phyloP scores from a whole-genome alignment of 768 basidiomycete species.

The Auriscalpium vulgare region DNA sequence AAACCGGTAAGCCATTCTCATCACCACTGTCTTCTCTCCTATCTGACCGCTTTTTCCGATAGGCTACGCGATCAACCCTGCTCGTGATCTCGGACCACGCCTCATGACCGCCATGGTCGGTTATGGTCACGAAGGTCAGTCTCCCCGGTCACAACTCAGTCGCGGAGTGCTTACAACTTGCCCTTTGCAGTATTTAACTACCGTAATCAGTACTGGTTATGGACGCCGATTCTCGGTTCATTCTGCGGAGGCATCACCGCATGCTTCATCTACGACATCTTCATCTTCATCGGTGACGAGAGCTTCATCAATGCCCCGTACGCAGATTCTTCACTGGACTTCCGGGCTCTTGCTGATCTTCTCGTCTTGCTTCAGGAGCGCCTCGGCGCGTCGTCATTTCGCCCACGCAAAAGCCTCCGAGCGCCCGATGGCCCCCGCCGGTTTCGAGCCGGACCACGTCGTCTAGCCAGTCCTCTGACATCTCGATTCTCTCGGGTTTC shows the following conservation, averaged over 20 bases:
- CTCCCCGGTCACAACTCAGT: not conserved
- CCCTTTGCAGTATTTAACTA: constrained; percentile 28
- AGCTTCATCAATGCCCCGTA: not conserved
- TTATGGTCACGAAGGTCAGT: constrained; percentile 43
- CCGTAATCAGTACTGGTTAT: constrained; percentile 63
- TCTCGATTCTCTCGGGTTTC: no score
- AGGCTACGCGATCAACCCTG: constrained; percentile 62
- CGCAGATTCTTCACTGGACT: not conserved
- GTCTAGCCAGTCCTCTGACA: no score
- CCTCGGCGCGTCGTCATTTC: not conserved
- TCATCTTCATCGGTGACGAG: constrained; percentile 35
- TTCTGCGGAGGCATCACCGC: constrained; percentile 52
- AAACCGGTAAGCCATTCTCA: constrained; percentile 31
- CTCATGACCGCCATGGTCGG: constrained; percentile 65
- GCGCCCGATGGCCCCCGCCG: not conserved
- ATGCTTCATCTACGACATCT: constrained; percentile 46
- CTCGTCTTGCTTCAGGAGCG: not conserved
- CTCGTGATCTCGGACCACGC: constrained; percentile 66
- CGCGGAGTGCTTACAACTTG: not conserved
- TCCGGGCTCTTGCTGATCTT: not conserved
- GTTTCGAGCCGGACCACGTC: not conserved
- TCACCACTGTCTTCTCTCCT: no score
- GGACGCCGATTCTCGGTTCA: constrained; percentile 55
- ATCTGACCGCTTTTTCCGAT: not conserved
- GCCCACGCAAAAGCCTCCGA: not conserved